A percentile compares a stretch with the other conserved stretches of the same genome.
Conservation (phyloP, 441 rosid genomes). For the Geranium incanum region DNA sequence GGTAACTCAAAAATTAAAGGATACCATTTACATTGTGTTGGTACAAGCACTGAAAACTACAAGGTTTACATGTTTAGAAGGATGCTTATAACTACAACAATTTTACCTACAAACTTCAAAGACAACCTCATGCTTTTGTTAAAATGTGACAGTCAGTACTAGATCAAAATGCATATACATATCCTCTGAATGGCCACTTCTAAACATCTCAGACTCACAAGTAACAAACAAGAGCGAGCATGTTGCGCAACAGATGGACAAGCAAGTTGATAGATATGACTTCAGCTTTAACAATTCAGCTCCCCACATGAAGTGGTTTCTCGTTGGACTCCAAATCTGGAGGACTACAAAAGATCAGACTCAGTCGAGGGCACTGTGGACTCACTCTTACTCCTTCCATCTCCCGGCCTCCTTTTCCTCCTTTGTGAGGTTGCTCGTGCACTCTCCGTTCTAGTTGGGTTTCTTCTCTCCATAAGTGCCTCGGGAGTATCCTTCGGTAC, state of each 20-base stretch:
- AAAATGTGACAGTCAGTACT: neutral
- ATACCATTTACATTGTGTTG: neutral
- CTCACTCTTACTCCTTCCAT: conserved; percentile 48
- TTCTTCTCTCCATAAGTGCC: conserved; percentile 16
- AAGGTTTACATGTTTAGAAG: neutral
- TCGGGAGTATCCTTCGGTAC: conserved; percentile 33
- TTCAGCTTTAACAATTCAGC: conserved; percentile 22
- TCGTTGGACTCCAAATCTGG: conserved; percentile 21
- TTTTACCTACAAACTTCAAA: neutral
- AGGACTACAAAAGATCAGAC: conserved; percentile 15
- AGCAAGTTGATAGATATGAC: conserved; percentile 16
- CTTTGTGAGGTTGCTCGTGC: conserved; percentile 12
- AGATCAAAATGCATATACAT: neutral
- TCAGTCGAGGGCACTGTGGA: conserved; percentile 22
- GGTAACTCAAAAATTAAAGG: neutral
- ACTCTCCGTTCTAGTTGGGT: conserved; percentile 15
- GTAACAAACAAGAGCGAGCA: conserved; percentile 6
- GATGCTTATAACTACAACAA: neutral
- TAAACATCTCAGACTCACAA: neutral
- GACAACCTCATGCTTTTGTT: neutral
- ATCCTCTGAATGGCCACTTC: neutral
- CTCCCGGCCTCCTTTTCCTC: conserved; percentile 27
- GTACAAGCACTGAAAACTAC: neutral
- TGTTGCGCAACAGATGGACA: conserved; percentile 20
- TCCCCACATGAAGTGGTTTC: conserved; percentile 26